Conservation (phyloP, 148 eudicot species). For the Nepenthes gracilis region DNA sequence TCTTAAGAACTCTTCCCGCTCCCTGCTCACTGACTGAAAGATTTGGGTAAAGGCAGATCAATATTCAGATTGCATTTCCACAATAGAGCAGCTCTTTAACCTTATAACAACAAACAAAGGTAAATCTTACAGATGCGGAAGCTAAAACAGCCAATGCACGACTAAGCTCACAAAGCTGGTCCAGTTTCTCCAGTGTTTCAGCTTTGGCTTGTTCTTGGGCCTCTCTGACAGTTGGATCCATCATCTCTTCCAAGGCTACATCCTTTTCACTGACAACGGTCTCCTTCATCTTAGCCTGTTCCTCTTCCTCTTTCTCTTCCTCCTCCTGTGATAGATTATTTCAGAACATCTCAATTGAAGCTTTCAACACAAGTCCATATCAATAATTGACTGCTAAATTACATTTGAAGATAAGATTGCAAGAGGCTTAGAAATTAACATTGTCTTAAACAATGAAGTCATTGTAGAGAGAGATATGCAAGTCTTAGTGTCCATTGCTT, state of each 20-base stretch:
- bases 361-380: background rate
- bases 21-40: conserved; percentile 75
- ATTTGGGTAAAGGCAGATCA: background rate
- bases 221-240: conserved; percentile 42
- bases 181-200: conserved; percentile 49
- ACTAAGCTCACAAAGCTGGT: conserved; percentile 77
- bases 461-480: no score
- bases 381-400: background rate
- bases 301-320: conserved; percentile 49
- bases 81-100: background rate
- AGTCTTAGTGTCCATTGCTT: no score
- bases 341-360: conserved; percentile 3
- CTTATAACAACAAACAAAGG: background rate
- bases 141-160: conserved; percentile 93
- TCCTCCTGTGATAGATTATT: conserved; percentile 28
- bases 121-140: conserved; percentile 73
- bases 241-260: conserved; percentile 62
- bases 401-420: background rate
- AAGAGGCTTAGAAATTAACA: no score
- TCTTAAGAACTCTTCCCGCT: conserved; percentile 80
- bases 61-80: background rate
- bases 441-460: no score
- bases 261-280: conserved; percentile 38
- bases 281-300: conserved; percentile 48
- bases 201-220: conserved; percentile 61